Percentiles rank a stretch among this genome's conserved stretches.
Evolutionary conservation across 2,329 filamentous ascomycete species (phyloP).

Genomic region (Aspergillus tamarii): DNA sequence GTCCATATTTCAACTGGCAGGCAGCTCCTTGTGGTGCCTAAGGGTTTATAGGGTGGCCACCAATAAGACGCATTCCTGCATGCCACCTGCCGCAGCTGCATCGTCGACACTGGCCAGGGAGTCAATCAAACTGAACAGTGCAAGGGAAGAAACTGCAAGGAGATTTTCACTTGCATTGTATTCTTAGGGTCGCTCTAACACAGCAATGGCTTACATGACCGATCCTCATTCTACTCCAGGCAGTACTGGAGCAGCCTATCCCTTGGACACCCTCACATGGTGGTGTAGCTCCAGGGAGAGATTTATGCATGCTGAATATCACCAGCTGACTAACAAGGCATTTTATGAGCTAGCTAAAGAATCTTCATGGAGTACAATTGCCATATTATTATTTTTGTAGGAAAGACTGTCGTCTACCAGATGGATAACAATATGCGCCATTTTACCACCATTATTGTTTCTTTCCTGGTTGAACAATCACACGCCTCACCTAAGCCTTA

Average conservation of each 20-base stretch:
- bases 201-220: background rate
- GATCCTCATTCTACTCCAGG: background rate
- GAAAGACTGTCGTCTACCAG: background rate
- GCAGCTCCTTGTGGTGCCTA: background rate
- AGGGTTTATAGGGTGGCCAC: background rate
- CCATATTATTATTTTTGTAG: background rate
- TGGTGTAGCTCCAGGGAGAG: background rate
- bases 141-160: background rate
- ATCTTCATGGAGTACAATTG: fast-evolving
- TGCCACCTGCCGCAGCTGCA: background rate
- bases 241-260: background rate
- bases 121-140: background rate
- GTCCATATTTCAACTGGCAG: background rate
- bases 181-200: background rate
- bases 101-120: background rate
- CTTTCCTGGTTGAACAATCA: background rate
- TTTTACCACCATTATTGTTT: too few relatives aligned
- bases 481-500: background rate
- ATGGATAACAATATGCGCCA: too few relatives aligned
- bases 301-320: too few relatives aligned
- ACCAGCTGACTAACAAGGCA: background rate
- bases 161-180: background rate
- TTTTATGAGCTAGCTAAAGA: background rate
- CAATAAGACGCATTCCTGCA: background rate
- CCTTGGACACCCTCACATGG: background rate